Base-by-base conservation (phyloP, 306 rosid species). In the Castanopsis chinensis region DNA sequence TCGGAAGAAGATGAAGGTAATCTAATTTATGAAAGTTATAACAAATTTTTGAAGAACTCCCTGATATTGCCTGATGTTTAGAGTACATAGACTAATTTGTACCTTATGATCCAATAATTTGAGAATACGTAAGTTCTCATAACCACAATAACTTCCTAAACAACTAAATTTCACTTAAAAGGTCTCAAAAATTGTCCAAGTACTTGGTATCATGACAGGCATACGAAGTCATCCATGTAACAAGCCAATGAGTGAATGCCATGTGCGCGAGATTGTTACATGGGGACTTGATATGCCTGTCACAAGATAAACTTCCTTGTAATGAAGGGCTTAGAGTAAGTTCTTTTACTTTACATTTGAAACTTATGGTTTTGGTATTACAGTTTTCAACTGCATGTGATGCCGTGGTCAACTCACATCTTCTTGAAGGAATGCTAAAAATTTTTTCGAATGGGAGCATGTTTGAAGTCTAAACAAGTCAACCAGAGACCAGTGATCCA, bases 1-100 rank as follows among this genome's bases (percentile, higher is more conserved):
- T 82, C 83, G 91, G 85, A 96, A 88, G 90, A 96, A 96, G 85
- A 80, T 86, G 88, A 96, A 93, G 92, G 99, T 93, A 87, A 72
- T 75, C 56, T 32, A 56, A 55, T 56, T 30, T 54, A 41, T 27
- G 30, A 23, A 54, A 28, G 45, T 35, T 68, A 68, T 35, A 19
- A 6, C 72, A 35, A 68, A 19, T 1, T 25, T 60, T 49, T 49
- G 53, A 49, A 10, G 53, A 49, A 49, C 53, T 30, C 33, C 35
- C 67, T 0, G 13, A 60, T 21, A 21, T 10, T 49, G 17, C 33
- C 18, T 0, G 33, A 12, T 68, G 51, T 35, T 68, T 33, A 68
- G 72, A 68, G 17, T 68, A 28, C 11, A 5, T 68, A 4, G 2
- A 12, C 52, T 68, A 68, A 35, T 33, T 68, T 68, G 7, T 68